These are phyloP conservation scores for Fusarium liriodendri DNA, from an alignment of 2,329 filamentous ascomycete genomes.

Conservation along the genomic window DNA sequence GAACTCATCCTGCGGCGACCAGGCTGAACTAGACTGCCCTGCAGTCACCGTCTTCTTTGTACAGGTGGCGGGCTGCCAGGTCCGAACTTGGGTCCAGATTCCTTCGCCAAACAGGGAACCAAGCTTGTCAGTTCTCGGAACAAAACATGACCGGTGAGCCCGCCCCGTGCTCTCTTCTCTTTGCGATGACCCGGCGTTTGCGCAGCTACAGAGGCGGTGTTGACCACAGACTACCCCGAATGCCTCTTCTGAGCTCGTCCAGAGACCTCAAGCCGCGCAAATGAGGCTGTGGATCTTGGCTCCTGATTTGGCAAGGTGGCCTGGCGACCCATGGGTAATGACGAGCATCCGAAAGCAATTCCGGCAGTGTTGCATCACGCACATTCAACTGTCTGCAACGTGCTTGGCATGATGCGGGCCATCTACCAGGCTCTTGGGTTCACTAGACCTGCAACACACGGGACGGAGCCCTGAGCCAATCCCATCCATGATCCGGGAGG, in stretches of 20 bases:
- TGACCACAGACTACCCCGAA: not conserved
- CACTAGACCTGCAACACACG: not conserved
- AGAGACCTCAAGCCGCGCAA: not conserved
- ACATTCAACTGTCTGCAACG: not conserved
- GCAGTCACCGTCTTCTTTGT: not conserved
- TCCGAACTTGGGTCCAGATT: not conserved
- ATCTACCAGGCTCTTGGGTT: not conserved
- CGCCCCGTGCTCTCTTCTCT: not conserved
- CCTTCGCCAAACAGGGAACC: not conserved
- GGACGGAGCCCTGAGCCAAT: not conserved
- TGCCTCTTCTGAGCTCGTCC: not conserved
- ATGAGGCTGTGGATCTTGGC: not conserved
- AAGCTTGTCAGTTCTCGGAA: not conserved
- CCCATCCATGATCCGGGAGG: not conserved
- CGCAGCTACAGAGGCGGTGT: not conserved
- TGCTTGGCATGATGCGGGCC: not conserved
- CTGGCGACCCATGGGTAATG: not conserved
- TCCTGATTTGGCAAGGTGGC: not conserved
- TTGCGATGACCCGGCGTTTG: not conserved
- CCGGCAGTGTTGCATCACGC: not conserved
- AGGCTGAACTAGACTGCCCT: not conserved
- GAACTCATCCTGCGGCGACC: not conserved
- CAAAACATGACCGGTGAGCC: not conserved
- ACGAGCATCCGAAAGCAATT: not conserved
- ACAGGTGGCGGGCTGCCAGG: not conserved